phyloP scores from a whole-genome alignment of 1,284 basidiomycete species.

The Boletus smithii region DNA sequence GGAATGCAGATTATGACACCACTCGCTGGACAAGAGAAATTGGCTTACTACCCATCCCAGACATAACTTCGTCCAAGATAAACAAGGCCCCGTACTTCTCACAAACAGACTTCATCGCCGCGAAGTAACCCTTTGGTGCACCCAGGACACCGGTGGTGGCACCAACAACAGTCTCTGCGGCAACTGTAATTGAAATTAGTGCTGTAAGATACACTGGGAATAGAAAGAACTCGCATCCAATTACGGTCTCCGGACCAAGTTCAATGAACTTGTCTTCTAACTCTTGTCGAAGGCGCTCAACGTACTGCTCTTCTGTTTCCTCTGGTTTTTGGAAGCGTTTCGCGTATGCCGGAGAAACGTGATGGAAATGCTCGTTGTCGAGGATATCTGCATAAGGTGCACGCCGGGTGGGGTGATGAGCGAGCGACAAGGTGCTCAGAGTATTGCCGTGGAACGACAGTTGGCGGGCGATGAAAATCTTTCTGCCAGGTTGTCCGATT shows the following conservation, averaged over 20 bases:
- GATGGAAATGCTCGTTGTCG: constrained; percentile 64
- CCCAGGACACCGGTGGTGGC: constrained; percentile 75
- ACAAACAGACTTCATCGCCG: constrained; percentile 84
- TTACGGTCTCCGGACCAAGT: constrained; percentile 76
- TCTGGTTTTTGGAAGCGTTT: constrained; percentile 65
- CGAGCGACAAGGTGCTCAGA: constrained; percentile 63
- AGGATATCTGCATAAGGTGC: constrained; percentile 65
- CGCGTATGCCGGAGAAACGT: constrained; percentile 84
- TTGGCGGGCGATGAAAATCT: constrained; percentile 75
- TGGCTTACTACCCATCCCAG: constrained; percentile 76
- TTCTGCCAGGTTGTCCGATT: constrained; percentile 62
- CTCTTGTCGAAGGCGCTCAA: constrained; percentile 69
- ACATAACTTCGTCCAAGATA: constrained; percentile 85
- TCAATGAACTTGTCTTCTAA: constrained; percentile 81
- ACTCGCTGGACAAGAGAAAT: not conserved
- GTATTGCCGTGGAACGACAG: constrained; percentile 87
- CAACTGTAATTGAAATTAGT: constrained; percentile 48
- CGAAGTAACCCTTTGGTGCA: constrained; percentile 77
- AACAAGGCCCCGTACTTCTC: constrained; percentile 84
- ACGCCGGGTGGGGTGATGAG: constrained; percentile 62
- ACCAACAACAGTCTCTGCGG: constrained; percentile 80
- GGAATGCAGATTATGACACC: constrained; percentile 2
- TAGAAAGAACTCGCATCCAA: constrained; percentile 55
- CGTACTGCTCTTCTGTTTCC: constrained; percentile 77
- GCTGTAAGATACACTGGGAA: not conserved